These are phyloP conservation scores for Suhomyces anneliseae DNA, from an alignment of 1,139 yeast genomes.

Conservation along the genomic window DNA sequence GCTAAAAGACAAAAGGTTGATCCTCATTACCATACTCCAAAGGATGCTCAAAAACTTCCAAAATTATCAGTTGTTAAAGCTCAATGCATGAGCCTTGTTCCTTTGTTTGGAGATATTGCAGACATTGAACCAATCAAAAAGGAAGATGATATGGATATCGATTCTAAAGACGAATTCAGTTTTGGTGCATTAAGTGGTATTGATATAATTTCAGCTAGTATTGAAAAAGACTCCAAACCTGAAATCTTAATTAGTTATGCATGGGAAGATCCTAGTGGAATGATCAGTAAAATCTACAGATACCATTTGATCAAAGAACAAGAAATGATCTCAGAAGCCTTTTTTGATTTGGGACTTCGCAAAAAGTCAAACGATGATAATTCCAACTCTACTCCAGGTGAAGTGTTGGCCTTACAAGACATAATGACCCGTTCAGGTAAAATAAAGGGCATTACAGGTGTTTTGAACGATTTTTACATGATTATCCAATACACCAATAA, in stretches of 20 bases:
- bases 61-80: constrained; percentile 23
- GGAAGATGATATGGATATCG: constrained; percentile 24
- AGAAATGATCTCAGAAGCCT: constrained; percentile 30
- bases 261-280: constrained; percentile 19
- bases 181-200: constrained; percentile 26
- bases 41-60: constrained; percentile 35
- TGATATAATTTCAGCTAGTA: constrained; percentile 46
- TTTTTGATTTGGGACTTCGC: constrained; percentile 32
- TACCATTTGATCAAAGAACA: constrained; percentile 34
- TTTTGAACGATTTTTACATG: constrained; percentile 26
- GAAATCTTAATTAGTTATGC: constrained; percentile 40
- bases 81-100: constrained; percentile 32
- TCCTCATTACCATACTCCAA: constrained; percentile 55
- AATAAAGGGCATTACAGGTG: constrained; percentile 22
- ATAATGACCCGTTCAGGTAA: constrained; percentile 22
- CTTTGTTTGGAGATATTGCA: constrained; percentile 14
- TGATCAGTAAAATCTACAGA: constrained; percentile 33
- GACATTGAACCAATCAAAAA: neutral
- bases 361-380: constrained; percentile 19
- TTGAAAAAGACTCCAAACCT: constrained; percentile 31
- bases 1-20: constrained; percentile 49
- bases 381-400: constrained; percentile 2
- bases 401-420: constrained; percentile 24
- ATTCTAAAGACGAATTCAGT: constrained; percentile 6
- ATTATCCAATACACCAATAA: constrained; percentile 41